Evolutionary conservation across 192 early-diverging fungal species (phyloP).

Genomic region (Phlyctochytrium planicorne): DNA sequence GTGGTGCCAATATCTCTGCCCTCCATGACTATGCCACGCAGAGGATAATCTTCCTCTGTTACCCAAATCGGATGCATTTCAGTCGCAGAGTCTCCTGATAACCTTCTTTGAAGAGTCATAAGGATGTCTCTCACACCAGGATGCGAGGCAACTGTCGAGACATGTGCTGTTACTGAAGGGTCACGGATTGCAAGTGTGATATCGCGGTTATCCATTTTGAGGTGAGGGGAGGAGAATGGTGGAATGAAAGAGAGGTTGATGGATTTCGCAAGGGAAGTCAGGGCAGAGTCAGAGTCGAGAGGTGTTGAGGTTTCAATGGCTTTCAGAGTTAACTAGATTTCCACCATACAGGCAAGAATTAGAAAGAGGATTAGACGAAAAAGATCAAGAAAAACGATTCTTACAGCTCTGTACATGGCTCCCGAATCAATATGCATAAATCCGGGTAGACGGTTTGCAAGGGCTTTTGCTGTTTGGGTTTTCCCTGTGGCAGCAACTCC

Average conservation of each 20-base stretch:
- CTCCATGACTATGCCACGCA: conserved; percentile 76
- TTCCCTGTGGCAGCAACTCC: conserved; percentile 82
- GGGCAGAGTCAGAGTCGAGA: not conserved
- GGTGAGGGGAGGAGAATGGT: not conserved
- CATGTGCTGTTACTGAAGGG: conserved; percentile 29
- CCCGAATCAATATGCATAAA: conserved; percentile 80
- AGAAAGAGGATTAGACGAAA: too few relatives aligned
- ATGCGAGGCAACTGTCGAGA: not conserved
- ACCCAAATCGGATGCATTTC: not conserved
- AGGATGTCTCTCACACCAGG: conserved; percentile 1
- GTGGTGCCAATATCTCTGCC: conserved; percentile 79
- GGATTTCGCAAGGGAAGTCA: not conserved
- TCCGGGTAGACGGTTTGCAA: conserved; percentile 57
- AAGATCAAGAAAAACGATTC: not conserved
- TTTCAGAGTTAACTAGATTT: not conserved
- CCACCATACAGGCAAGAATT: too few relatives aligned
- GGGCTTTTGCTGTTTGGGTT: conserved; percentile 73
- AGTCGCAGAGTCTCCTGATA: not conserved
- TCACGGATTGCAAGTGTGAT: conserved; percentile 47
- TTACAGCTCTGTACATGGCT: conserved; percentile 53
- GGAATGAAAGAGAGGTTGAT: not conserved
- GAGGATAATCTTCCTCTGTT: not conserved
- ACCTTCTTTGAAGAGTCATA: not conserved
- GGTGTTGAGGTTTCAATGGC: not conserved
- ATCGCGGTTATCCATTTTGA: not conserved